Base-by-base conservation (phyloP, 805 yeast genomes). In the Metschnikowia koreensis region DNA sequence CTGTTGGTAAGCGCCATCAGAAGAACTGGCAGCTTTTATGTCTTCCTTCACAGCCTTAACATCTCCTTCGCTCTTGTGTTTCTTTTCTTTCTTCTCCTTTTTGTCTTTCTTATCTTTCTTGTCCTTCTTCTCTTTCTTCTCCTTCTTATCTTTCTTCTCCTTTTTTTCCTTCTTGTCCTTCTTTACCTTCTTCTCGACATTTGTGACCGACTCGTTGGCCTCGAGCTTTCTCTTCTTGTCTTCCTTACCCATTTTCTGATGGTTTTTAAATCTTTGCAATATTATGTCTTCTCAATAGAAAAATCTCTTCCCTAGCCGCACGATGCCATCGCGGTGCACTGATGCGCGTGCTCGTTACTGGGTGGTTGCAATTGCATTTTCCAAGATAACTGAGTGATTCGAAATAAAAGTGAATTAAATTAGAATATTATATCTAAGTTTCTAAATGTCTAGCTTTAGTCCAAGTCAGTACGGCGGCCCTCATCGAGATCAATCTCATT, bases 401-500 rank as follows among this genome's bases (percentile, higher is more conserved):
- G 10, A 13, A 37, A n/a, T 7, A 8, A 3, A 13, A 11, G 39
- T 15, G 39, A 37, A 37, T 13, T 37, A 15, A 37, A 37, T 37
- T 37, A 37, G 2, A 11, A 37, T 37, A n/a, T 31, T 31, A 31
- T 31, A 31, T 31, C 34, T 31, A 31, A 31, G 34, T 31, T 10
- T 29, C 37, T 33, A 45, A 45, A 36, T 34, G 38, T 38, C 43
- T 42, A 41, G 38, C 17, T 26, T 29, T 38, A 15, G 41, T 59
- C 63, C 40, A 59, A 49, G 44, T 76, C 81, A 1, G 61, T 68
- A 62, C 84, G 70, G 48, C 80, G 71, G 8, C 84, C 85, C 31
- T 75, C 74, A 41, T 71, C 79, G 44, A 81, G 77, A 56, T 81
- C 82, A 58, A 81, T 75, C 12, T 77, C 78, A 1, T 61, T 60